Evolutionary conservation across 73 alveolate genomes (phyloP), one percentile per base, ranked within the genome.

Genomic region (Paramecium bursaria): DNA sequence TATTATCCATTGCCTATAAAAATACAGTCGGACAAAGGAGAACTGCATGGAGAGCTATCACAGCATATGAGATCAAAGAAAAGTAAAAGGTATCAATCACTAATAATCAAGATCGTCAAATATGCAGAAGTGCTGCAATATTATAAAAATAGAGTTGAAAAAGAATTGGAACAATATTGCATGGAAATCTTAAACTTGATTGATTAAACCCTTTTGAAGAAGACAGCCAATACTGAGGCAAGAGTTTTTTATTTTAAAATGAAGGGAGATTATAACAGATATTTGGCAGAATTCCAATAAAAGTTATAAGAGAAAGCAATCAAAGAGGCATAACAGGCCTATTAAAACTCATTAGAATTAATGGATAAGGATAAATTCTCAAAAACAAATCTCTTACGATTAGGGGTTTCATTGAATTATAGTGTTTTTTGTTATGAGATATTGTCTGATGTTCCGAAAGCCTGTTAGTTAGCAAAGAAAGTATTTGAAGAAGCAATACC

Each of bases 371-470:
- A 87, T 27, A 22, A 26, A 23, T 82, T 82, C 46, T 50, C 85
- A n/a, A 14, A 46, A 49, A 54, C 74, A 2, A 89, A 94, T 91
- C 42, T 91, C 17, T 75, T 73, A 75, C 75, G 86, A 53, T 88
- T 94, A 85, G 99, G 99, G 14, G 89, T 96, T 27, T 86, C 93
- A n/a, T 87, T 96, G 50, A 94, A 96, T 89, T 91, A 77, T 86
- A 93, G 98, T 31, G 94, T 96, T 21, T 94, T 94, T 86, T 86
- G 95, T 74, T 96, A 96, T 88, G 99, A 96, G 86, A 95, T 94
- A 3, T 67, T 92, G 91, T 75, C 87, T 44, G 98, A 94, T 77
- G 92, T 94, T 11, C 86, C 88, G 14, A 87, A 91, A 85, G 99
- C 99, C 3, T 94, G 97, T 75, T 85, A 85, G 57, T 86, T 96